Base-by-base conservation (phyloP, 2,329 filamentous ascomycete genomes). In the Fusarium scirpi region DNA sequence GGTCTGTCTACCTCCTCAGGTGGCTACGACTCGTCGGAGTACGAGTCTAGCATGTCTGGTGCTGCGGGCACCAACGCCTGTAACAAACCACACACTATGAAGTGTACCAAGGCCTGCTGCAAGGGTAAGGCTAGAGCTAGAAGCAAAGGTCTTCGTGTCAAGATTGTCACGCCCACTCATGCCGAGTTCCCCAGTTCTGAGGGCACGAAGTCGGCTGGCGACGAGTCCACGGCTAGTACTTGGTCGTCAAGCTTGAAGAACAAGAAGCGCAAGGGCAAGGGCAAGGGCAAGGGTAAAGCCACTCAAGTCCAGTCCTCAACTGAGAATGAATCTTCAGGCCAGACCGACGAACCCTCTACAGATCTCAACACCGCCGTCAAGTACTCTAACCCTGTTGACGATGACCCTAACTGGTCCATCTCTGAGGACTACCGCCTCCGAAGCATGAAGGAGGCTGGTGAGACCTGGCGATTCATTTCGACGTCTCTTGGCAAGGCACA, bases 351-450 rank as follows among this genome's bases (percentile, higher is more conserved):
- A 7, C 47, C 18, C 20, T 64, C 60, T 2, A 66, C 67, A 22
- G 59, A 58, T 6, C 43, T 44, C 27, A 22, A 60, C 10, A 57
- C 45, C 8, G 48, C 53, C 15, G 57, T 32, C 22, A 55, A 49
- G 20, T 68, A 65, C 6, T 62, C 52, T 22, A 29, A 52, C 10
- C 43, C 30, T 20, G 54, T 48, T 13, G 18, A 30, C 12, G 57
- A 49, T 5, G 49, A 59, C 16, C 54, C 66, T n/a, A 62, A 30
- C 6, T 82, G 80, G 80, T 74, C 78, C 12, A 52, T 77, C 11
- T 82, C 81, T 1, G 77, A 82, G 27, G 80, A 82, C 52, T 64
- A 67, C 13, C 65, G 79, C 6, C 76, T 82, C 9, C 61, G 74
- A 4, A 74, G 75, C 40, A 79, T 82, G 78, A 82, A 80, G 58